Percentiles rank a stretch among this genome's conserved stretches.
phyloP scores from a whole-genome alignment of 1,284 basidiomycete genomes.

The Rhodotorula sp. region DNA sequence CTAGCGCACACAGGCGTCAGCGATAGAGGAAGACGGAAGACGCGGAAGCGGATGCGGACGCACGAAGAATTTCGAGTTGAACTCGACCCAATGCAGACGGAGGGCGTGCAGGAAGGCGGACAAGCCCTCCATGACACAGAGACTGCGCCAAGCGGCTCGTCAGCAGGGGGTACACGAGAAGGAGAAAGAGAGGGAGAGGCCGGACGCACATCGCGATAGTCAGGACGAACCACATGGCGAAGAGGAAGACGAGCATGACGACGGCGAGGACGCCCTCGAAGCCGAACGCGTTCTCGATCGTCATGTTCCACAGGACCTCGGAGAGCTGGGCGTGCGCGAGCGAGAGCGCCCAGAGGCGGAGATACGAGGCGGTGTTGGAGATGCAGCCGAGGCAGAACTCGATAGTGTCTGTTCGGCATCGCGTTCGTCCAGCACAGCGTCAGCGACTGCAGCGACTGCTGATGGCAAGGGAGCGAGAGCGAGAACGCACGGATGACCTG shows the following conservation, averaged over 20 bases:
- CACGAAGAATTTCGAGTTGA: slow-evolving; percentile 51
- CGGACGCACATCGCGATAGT: slow-evolving; percentile 62
- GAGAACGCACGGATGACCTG: slow-evolving; percentile 76
- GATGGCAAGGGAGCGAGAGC: slow-evolving; percentile 39
- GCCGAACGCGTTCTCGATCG: slow-evolving; percentile 60
- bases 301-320: slow-evolving; percentile 64
- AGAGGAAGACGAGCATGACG: slow-evolving; percentile 64
- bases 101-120: slow-evolving; percentile 95
- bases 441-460: background rate
- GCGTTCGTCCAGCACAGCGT: too few relatives aligned
- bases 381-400: slow-evolving; percentile 99
- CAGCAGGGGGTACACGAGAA: background rate
- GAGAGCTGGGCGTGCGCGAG: slow-evolving; percentile 96
- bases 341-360: slow-evolving; percentile 97
- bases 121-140: slow-evolving; percentile 58
- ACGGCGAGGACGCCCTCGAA: slow-evolving; percentile 55
- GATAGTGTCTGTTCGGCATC: slow-evolving; percentile 60
- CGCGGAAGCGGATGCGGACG: slow-evolving; percentile 41
- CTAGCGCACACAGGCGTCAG: background rate
- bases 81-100: slow-evolving; percentile 80
- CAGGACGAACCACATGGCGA: slow-evolving; percentile 73
- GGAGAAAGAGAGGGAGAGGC: slow-evolving; percentile 46
- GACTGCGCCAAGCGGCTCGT: slow-evolving; percentile 49
- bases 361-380: slow-evolving; percentile 98
- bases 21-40: background rate